Base-by-base conservation (phyloP, 2,329 filamentous ascomycete species). In the Bipolaris victoriae region DNA sequence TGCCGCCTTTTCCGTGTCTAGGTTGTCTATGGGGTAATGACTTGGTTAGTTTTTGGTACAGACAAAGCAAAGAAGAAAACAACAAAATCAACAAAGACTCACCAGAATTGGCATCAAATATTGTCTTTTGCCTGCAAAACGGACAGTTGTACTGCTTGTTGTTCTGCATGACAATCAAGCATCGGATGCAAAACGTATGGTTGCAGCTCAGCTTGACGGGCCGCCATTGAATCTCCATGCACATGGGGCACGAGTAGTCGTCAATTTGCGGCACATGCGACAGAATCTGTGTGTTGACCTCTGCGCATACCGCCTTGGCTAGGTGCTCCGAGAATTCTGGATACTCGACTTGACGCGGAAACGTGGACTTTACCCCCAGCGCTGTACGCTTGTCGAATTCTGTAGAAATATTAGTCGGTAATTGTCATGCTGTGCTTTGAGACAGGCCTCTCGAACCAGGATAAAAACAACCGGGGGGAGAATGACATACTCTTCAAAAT, bases 361-460 rank as follows among this genome's bases (percentile, higher is more conserved):
- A 90, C 0, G 81, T 82, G 35, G 84, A 79, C 37, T 86, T 86
- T 1, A 89, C 87, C 24, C 88, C 87, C 18, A 96, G 80, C 0
- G 89, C 86, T 1, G 92, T 96, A 57, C 87, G 86, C 76, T 96
- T 96, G 77, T 95, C 90, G 72, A 96, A 96, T 77, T 94, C 87
- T 92, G 15, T 1, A 5, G 11, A 31, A 31, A 31, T 5, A 31
- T 31, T 11, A 4, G 29, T 31, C 4, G 11, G 29, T 31, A 5
- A 31, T 3, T 13, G 10, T 31, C 3, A 5, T 31, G 10, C 3
- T 31, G 10, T 31, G 10, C 11, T 31, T 31, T 13, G 29, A 13
- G 29, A 31, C 10, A 31, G 3, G 10, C 29, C 11, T 13, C 29
- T 31, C 29, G 4, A 13, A 11, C 4, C 10, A 13, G 29, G 29